A percentile compares a stretch with the other conserved stretches of the same genome.
phyloP scores from a whole-genome alignment of 1,139 yeast genomes.

The Arxiozyma telluris region DNA sequence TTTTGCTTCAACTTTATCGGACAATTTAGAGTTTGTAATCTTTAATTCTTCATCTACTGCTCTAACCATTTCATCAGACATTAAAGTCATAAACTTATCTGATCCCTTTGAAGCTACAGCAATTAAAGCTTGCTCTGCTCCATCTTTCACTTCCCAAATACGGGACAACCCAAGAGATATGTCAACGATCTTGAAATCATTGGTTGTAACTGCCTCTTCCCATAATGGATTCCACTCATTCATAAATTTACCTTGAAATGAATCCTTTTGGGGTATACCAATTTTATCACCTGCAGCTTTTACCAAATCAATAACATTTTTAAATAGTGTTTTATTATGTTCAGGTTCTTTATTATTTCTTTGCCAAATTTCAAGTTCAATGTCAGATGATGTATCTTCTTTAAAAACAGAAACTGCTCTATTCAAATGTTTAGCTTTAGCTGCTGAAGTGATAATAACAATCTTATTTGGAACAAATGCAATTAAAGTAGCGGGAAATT shows the following conservation, averaged over 20 bases:
- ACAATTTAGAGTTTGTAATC: conserved; percentile 61
- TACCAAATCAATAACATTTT: conserved; percentile 46
- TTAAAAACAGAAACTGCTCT: conserved; percentile 22
- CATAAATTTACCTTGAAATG: conserved; percentile 72
- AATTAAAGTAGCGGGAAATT: conserved; percentile 83
- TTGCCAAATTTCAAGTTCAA: conserved; percentile 56
- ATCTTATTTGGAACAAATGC: conserved; percentile 54
- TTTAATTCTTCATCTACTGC: conserved; percentile 80
- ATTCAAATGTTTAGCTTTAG: conserved; percentile 75
- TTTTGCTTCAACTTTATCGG: conserved; percentile 71
- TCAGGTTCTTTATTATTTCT: conserved; percentile 70
- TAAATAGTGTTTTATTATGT: conserved; percentile 60
- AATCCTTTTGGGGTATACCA: conserved; percentile 65
- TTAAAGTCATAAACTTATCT: conserved; percentile 69
- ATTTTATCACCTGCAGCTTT: conserved; percentile 37
- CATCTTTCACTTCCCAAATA: conserved; percentile 70
- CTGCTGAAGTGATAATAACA: conserved; percentile 67
- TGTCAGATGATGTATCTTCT: conserved; percentile 17
- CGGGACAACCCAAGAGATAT: conserved; percentile 45
- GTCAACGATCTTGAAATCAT: conserved; percentile 45
- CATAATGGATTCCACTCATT: conserved; percentile 67
- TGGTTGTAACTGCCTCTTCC: conserved; percentile 34
- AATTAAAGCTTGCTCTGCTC: conserved; percentile 59
- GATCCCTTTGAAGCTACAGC: conserved; percentile 72
- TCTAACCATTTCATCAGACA: conserved; percentile 82